Percentiles rank a stretch among this genome's conserved stretches.
Evolutionary conservation across 1,284 basidiomycete genomes (phyloP).

Genomic region (Takashimella tepidaria): DNA sequence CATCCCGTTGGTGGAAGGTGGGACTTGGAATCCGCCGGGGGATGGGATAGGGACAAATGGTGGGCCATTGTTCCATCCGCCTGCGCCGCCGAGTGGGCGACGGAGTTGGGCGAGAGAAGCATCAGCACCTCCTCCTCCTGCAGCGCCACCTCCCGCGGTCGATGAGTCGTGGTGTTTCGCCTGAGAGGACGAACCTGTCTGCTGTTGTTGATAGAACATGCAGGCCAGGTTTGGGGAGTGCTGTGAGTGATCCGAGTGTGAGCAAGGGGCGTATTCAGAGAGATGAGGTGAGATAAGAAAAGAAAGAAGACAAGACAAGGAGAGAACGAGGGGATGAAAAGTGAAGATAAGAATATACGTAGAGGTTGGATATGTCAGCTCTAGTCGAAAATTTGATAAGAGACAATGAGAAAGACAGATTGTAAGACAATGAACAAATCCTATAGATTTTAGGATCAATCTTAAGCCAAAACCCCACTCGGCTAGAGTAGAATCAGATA

Average conservation of each 20-base stretch:
- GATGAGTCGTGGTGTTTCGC: conserved; percentile 36
- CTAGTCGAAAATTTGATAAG: not conserved
- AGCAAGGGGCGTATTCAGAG: conserved; percentile 1
- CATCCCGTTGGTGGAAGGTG: not conserved
- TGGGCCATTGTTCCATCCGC: conserved; percentile 21
- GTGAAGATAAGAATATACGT: no score
- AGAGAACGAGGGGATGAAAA: not conserved
- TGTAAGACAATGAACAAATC: no score
- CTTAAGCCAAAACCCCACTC: no score
- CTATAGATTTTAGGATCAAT: no score
- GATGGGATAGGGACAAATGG: conserved; percentile 21
- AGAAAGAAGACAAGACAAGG: not conserved
- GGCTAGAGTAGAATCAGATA: no score
- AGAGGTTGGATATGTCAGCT: no score
- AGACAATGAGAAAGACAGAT: no score
- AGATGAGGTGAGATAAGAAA: not conserved
- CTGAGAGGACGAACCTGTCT: conserved; percentile 23
- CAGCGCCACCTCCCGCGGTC: conserved; percentile 11
- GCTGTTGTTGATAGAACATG: conserved; percentile 37
- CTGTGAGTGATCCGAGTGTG: not conserved
- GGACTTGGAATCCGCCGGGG: conserved; percentile 17
- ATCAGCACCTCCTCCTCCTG: not conserved
- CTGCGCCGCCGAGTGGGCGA: conserved; percentile 12
- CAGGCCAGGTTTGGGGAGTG: conserved; percentile 12
- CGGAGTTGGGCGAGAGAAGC: not conserved